Base-by-base conservation (phyloP, 1,284 basidiomycete genomes). In the Ganoderma lucidum region DNA sequence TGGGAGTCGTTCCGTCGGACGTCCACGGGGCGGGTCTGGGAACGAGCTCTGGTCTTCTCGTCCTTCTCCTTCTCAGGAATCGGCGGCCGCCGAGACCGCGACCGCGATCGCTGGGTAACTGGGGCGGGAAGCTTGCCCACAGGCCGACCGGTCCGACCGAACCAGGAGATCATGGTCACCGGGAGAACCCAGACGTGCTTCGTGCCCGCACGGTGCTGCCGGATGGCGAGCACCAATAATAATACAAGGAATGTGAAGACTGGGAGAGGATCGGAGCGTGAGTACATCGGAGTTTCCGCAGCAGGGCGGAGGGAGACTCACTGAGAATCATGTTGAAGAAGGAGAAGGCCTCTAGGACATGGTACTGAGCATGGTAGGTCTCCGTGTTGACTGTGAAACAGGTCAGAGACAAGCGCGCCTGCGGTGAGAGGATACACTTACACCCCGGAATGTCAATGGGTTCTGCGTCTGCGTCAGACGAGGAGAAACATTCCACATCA, bases 291-390 rank as follows among this genome's bases (percentile, higher is more conserved):
- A 62, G 70, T 41, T 9, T 71, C 55, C 58, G 60, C 58, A 59
- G 45, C 69, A 72, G 55, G 48, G 39, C 10, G 62, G 35, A 66
- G 41, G 55, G 58, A 61, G 23, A 82, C 90, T 71, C 78, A 91
- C 92, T 82, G 15, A 95, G 84, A 64, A 86, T 84, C 66, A 90
- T 88, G 76, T 94, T 94, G 78, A 94, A 88, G 67, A 94, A 81
- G 15, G 93, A 88, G 80, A 94, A 94, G 23, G 89, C 87, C 80
- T 90, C 91, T 63, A 94, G 82, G 35, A 93, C 93, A 48, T 89
- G 87, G 78, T 94, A 94, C 83, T 94, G 93, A 32, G 93, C 92
- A 73, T 93, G 93, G 78, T 91, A 94, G 78, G 83, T 91, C 82
- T 81, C 92, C 80, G 83, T 93, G 80, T 86, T 90, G 77, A 88